A percentile compares a stretch with the other conserved stretches of the same genome.
These are phyloP conservation scores for Cryphonectria japonica DNA, from an alignment of 2,329 filamentous ascomycete species.

Conservation along the genomic window DNA sequence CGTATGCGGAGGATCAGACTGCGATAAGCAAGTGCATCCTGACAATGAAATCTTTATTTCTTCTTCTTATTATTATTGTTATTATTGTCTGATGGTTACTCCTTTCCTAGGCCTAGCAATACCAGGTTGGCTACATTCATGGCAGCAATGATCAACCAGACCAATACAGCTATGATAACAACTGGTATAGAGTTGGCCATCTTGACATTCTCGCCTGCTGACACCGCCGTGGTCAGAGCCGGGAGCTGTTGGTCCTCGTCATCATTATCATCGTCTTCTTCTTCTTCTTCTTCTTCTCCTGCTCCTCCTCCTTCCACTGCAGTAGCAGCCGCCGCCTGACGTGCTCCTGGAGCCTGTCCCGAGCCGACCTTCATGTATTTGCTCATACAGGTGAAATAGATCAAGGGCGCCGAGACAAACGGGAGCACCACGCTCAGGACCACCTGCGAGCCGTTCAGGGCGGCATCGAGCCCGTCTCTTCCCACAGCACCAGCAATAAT, in stretches of 20 bases:
- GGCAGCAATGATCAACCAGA: constrained; percentile 68
- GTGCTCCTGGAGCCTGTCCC: constrained; percentile 39
- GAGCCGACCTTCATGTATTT: constrained; percentile 76
- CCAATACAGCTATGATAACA: constrained; percentile 40
- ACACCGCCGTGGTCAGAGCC: background rate
- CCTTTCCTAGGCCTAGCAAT: constrained; percentile 49
- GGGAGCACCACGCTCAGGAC: constrained; percentile 78
- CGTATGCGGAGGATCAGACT: background rate
- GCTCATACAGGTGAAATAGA: constrained; percentile 81
- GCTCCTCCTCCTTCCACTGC: constrained; percentile 35
- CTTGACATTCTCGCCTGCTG: constrained; percentile 43
- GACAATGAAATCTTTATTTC: background rate
- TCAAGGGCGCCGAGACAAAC: constrained; percentile 79
- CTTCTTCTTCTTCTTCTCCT: constrained; percentile 25
- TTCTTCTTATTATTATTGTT: background rate
- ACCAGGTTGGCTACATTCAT: constrained; percentile 72
- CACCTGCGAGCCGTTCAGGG: constrained; percentile 78
- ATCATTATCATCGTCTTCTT: constrained; percentile 30
- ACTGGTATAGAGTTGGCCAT: constrained; percentile 77
- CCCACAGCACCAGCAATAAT: constrained; percentile 83
- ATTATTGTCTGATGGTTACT: background rate
- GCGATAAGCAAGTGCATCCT: no score
- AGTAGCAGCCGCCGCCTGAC: constrained; percentile 31
- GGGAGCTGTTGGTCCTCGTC: constrained; percentile 63
- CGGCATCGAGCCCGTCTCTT: constrained; percentile 68